Evolutionary conservation across 192 early-diverging fungal species (phyloP), one percentile per base, ranked within the genome.

Genomic region (Linnemannia exigua): DNA sequence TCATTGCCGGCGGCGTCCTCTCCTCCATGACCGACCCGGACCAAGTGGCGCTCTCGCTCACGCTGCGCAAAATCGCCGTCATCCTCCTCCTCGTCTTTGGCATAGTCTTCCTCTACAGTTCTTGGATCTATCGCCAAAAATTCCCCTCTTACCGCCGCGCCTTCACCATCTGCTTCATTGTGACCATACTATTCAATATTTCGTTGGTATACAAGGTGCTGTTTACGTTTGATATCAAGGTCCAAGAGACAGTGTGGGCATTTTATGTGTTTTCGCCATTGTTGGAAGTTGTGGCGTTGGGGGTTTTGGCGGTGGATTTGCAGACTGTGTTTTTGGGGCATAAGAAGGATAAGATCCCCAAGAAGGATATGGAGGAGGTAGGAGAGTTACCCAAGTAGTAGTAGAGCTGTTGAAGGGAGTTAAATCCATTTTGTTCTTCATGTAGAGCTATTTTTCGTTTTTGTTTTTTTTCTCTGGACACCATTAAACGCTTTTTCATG

Each of bases 171-270:
- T 46, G 41, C 20, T 51, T 79, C 22, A 25, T 38, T 1, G 66
- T 75, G 20, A 74, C 67, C 2, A 41, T 20, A 0, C 22, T 84
- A 20, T 79, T 84, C n/a, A 63, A 70, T 4, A 48, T 75, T 5
- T 79, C 82, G 17, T 38, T 84, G 72, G 38, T 78, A 11, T 84
- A 84, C 44, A 84, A 84, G 67, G 61, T 84, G 33, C 54, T 79
- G 19, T 51, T 28, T 14, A 74, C 76, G 1, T 84, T 84, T 47
- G 22, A 67, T 12, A 11, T 4, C 1, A 48, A 44, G 16, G 58
- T 31, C 0, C 70, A 50, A 66, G 41, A 19, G 0, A 33, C 51
- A 7, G 28, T 44, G 15, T 54, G 66, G 66, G 79, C 74, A 0
- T 75, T 47, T 28, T 81, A 69, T 70, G 38, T 81, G 15, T 81